Percentiles rank a stretch among this genome's conserved stretches.
phyloP scores from a whole-genome alignment of 257 asterid genomes.

The Apocynum venetum region DNA sequence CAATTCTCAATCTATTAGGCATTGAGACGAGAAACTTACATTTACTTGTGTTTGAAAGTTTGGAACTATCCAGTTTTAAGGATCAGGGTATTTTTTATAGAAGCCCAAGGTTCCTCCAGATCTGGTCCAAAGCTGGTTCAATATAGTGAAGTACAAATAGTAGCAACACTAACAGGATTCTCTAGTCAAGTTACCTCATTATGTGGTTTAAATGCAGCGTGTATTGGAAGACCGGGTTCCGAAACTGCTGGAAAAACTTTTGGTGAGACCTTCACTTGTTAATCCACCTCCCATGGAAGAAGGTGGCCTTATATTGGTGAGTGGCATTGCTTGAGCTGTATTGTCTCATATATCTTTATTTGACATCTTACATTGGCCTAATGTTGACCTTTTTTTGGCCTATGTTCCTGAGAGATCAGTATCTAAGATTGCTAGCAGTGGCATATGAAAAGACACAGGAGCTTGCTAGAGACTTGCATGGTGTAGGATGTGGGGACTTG shows the following conservation, averaged over 20 bases:
- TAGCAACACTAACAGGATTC: slow-evolving; percentile 1
- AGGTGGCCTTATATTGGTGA: slow-evolving; percentile 91
- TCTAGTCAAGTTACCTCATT: background rate
- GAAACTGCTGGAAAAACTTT: slow-evolving; percentile 81
- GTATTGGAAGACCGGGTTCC: slow-evolving; percentile 95
- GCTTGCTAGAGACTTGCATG: slow-evolving; percentile 78
- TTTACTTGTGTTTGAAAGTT: background rate
- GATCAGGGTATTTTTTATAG: background rate
- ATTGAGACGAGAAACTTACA: background rate
- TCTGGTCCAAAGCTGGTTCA: slow-evolving; percentile 3
- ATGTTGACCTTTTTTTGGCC: slow-evolving; percentile 21
- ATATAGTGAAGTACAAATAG: background rate
- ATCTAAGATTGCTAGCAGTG: slow-evolving; percentile 91
- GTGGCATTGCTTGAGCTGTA: slow-evolving; percentile 24
- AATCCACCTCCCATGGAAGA: slow-evolving; percentile 94
- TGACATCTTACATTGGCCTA: slow-evolving; percentile 12
- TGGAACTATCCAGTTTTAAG: background rate
- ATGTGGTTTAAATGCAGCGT: slow-evolving; percentile 53
- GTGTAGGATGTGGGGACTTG: slow-evolving; percentile 96
- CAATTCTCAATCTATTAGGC: background rate
- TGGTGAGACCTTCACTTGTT: slow-evolving; percentile 82
- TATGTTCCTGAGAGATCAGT: slow-evolving; percentile 45
- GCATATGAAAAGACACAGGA: slow-evolving; percentile 94
- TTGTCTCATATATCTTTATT: slow-evolving; percentile 9
- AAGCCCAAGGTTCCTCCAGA: slow-evolving; percentile 6